Evolutionary conservation across 2,329 filamentous ascomycete genomes (phyloP), one percentile per base, ranked within the genome.

Genomic region (Emergomyces pasteurianus): DNA sequence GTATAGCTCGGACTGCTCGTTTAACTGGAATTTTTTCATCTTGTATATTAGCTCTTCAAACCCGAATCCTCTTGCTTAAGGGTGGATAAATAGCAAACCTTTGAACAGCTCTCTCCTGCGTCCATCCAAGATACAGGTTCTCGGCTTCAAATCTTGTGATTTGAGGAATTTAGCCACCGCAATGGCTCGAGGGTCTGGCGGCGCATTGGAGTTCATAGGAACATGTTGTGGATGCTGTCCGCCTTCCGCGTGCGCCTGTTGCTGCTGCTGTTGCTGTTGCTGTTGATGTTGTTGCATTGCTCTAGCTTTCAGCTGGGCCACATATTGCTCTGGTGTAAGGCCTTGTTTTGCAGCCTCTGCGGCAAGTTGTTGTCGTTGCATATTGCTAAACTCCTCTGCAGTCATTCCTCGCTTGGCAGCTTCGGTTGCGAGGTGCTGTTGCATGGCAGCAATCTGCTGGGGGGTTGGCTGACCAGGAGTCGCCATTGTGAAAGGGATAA

Each of bases 51-150:
- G 60, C 26, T 58, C 49, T 60, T n/a, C 36, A 18, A 8, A 16
- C 3, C 2, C 2, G 7, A 16, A 1, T 14, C 4, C 18, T 14
- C 9, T 5, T 42, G n/a, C 26, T 57, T n/a, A 42, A 16, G 28
- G 28, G 21, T 10, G 18, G 4, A 28, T 18, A 7, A 58, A 54
- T 57, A 58, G 21, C 59, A 53, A 79, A 92, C 90, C 91, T 81
- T 87, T 88, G 77, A 99, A 97, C 89, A 99, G 95, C 66, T 99
- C 92, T 78, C 96, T 97, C 70, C 94, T 85, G 81, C 96, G 92
- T 69, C 94, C 94, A 66, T 96, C 92, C 66, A 97, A 83, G 65
- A 99, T 95, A 73, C 89, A 92, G 21, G 92, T 96, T 65, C 94
- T 83, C 21, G 84, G 82, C 82, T 99, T 99, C 65, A 99, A 78